These are phyloP conservation scores for Coleophoma crateriformis DNA, from an alignment of 2,329 filamentous ascomycete species.

Conservation along the genomic window DNA sequence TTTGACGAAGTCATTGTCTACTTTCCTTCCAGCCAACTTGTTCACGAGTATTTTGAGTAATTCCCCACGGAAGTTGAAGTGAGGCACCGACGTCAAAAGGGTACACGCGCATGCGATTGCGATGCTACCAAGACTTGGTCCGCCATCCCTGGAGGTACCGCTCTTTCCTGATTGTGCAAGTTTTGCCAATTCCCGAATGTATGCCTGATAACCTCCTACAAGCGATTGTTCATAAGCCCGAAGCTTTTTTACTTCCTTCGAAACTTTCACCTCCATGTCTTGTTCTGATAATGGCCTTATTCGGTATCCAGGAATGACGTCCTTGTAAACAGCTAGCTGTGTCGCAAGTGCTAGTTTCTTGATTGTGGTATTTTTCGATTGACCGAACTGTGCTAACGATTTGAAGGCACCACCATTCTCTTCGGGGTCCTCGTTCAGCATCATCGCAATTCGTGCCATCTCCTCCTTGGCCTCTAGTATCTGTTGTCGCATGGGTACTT, in stretches of 20 bases:
- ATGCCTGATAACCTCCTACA: constrained; percentile 77
- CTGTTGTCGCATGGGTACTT: constrained; percentile 70
- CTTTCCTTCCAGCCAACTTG: constrained; percentile 68
- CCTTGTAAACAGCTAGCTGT: constrained; percentile 87
- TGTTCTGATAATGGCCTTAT: constrained; percentile 80
- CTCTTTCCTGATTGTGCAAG: constrained; percentile 53
- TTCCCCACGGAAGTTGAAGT: constrained; percentile 94
- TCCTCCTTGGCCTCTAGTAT: constrained; percentile 88
- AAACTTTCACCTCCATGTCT: constrained; percentile 71
- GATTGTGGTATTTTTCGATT: constrained; percentile 65
- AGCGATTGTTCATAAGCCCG: constrained; percentile 84
- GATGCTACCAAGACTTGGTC: constrained; percentile 57
- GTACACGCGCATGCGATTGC: constrained; percentile 84
- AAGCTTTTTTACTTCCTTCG: constrained; percentile 82
- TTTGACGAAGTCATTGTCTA: constrained; percentile 72
- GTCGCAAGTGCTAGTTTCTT: constrained; percentile 83
- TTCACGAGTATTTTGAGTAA: constrained; percentile 81
- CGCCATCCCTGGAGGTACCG: constrained; percentile 30
- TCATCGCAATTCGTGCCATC: constrained; percentile 72
- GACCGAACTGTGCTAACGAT: constrained; percentile 66
- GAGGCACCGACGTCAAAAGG: constrained; percentile 75
- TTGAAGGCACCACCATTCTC: constrained; percentile 80
- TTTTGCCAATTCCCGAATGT: constrained; percentile 69
- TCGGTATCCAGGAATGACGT: constrained; percentile 92
- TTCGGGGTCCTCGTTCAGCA: constrained; percentile 88